Base-by-base conservation (phyloP, 2,329 filamentous ascomycete species). In the Botrytis sinoallii region DNA sequence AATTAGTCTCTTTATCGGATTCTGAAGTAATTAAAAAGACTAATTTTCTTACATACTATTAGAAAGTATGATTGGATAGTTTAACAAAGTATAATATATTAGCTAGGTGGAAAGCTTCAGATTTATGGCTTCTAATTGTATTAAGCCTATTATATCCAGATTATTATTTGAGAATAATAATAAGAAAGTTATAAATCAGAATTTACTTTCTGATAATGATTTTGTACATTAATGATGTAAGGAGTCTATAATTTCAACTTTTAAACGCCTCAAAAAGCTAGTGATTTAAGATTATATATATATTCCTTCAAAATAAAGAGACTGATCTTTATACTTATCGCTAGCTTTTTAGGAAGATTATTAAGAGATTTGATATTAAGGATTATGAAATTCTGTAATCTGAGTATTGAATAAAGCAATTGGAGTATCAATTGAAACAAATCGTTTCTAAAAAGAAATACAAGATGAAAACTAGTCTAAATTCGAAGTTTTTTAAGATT, bases 401-500 rank as follows among this genome's bases (percentile, higher is more conserved):
- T 12, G 3, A n/a, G 6, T n/a, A 25, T 55, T 3, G 3, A 55
- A 55, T n/a, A 25, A 25, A 55, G 1, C 0, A 55, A 55, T 55
- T n/a, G 2, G 4, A n/a, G 4, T 55, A 55, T 55, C 0, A 55
- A 55, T 55, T n/a, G 14, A 14, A 55, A 14, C 1, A 55, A 55
- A 14, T n/a, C n/a, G 10, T n/a, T 12, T n/a, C 14, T n/a, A 52
- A n/a, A 55, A 55, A 55, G 20, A 55, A 14, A n/a, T 14, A 2
- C 1, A 55, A n/a, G 1, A 14, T n/a, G 0, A 55, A 55, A 14
- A n/a, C 1, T 25, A 55, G 5, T n/a, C 9, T 8, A n/a, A n/a
- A 55, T 55, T 55, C 9, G 9, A 55, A n/a, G 48, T 55, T 55
- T 55, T 25, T 9, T 1, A 14, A n/a, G 8, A 55, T 55, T 10